Base-by-base conservation (phyloP, 108 stramenopile species). In the Cyclotella kingstonii region DNA sequence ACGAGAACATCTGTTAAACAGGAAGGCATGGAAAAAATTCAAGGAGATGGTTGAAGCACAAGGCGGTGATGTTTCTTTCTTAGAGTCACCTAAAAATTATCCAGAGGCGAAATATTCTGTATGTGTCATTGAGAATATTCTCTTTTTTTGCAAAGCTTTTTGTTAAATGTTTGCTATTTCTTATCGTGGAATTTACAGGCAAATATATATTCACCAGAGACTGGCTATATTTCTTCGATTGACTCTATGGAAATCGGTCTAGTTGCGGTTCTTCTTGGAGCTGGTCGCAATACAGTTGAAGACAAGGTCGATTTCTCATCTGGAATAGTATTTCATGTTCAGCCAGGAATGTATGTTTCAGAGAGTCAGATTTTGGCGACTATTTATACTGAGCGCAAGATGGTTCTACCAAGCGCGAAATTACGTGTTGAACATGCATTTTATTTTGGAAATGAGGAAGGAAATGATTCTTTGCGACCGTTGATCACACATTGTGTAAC, bases 11-110 rank as follows among this genome's bases (percentile, higher is more conserved):
- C 57, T 93, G 43, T 30, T 78, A 8, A 76, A 71, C 23, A 89
- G 92, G 8, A 68, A 76, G 40, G 88, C 77, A 9, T 77, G 79
- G 30, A 44, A 53, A n/a, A 90, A 79, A 42, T 87, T 87, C 57
- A 62, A 64, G 17, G 77, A 83, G 47, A 90, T 93, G 84, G 83
- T 90, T 1, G 19, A 50, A 41, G 87, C 87, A 5, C 92, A 93
- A 62, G 92, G 89, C 7, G 92, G 86, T 15, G 84, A 84, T 63
- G 48, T 79, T 33, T 44, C 57, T 2, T 69, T 51, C 22, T 38
- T 77, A 9, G 82, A 63, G 29, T 27, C 64, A 30, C 63, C 66
- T 2, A 45, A 66, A 29, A 34, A 21, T 18, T 77, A 77, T 62
- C 63, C 82, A 8, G 15, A 55, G 14, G 62, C 75, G 0, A 74